These are phyloP conservation scores for Hypomontagnella monticulosa DNA, from an alignment of 495 filamentous ascomycete genomes.

Conservation along the genomic window DNA sequence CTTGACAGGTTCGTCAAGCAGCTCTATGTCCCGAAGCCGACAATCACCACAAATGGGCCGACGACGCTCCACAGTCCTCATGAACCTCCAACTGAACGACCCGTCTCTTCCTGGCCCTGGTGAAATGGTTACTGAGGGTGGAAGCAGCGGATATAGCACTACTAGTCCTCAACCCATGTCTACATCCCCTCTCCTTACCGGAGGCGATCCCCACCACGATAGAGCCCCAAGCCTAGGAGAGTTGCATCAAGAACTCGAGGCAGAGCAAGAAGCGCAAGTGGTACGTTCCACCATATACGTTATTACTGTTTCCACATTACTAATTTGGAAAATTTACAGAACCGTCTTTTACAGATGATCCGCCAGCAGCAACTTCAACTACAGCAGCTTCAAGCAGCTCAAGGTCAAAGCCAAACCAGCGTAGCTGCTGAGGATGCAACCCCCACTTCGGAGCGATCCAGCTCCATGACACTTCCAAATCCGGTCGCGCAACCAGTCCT, in stretches of 20 bases:
- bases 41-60: slow-evolving; percentile 66
- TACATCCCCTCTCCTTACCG: slow-evolving; percentile 66
- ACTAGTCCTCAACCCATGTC: slow-evolving; percentile 67
- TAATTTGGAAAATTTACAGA: slow-evolving; percentile 60
- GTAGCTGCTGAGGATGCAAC: slow-evolving; percentile 74
- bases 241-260: slow-evolving; percentile 93
- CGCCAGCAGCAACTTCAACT: slow-evolving; percentile 85
- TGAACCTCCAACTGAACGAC: slow-evolving; percentile 80
- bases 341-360: slow-evolving; percentile 89
- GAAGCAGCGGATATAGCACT: slow-evolving; percentile 54
- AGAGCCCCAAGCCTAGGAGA: slow-evolving; percentile 87
- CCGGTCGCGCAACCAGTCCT: slow-evolving; percentile 27
- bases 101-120: slow-evolving; percentile 67
- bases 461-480: slow-evolving; percentile 51
- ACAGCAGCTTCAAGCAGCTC: slow-evolving; percentile 67
- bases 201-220: slow-evolving; percentile 68
- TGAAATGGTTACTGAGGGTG: slow-evolving; percentile 64
- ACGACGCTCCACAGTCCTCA: slow-evolving; percentile 73
- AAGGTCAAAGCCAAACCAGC: slow-evolving; percentile 55
- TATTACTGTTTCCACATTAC: neutral
- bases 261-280: slow-evolving; percentile 95
- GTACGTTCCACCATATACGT: slow-evolving; percentile 53
- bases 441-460: slow-evolving; percentile 71
- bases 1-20: slow-evolving; percentile 60
- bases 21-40: slow-evolving; percentile 62